Percentiles rank a stretch among this genome's conserved stretches.
These are phyloP conservation scores for Flaveria robusta DNA, from an alignment of 129 eudicot species.

Conservation along the genomic window DNA sequence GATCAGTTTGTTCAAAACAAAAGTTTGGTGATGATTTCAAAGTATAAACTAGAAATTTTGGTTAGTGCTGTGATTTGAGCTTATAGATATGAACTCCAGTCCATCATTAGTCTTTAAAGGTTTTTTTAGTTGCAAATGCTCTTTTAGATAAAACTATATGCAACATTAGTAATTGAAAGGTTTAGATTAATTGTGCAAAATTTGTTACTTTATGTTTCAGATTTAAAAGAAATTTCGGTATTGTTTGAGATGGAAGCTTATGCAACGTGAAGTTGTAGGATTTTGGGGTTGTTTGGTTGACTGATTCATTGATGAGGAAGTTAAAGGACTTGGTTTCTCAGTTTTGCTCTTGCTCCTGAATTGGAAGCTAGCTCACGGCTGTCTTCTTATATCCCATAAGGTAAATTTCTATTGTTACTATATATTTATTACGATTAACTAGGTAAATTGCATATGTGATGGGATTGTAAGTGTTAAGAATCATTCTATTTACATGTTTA, in stretches of 20 bases:
- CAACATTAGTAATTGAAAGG: slow-evolving; percentile 6
- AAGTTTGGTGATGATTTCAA: too few relatives aligned
- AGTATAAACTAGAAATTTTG: too few relatives aligned
- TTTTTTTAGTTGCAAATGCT: too few relatives aligned
- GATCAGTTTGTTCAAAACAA: too few relatives aligned
- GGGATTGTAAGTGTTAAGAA: too few relatives aligned
- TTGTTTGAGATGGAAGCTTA: slow-evolving; percentile 87
- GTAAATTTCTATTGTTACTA: slow-evolving; percentile 33
- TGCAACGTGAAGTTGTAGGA: slow-evolving; percentile 74
- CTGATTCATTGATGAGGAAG: slow-evolving; percentile 58
- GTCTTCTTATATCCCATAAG: slow-evolving; percentile 57
- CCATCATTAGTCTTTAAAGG: too few relatives aligned
- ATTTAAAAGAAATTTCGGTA: slow-evolving; percentile 75
- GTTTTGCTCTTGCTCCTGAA: slow-evolving; percentile 44
- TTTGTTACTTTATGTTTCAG: slow-evolving; percentile 36
- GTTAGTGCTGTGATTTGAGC: too few relatives aligned
- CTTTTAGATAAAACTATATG: background rate
- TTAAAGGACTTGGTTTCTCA: slow-evolving; percentile 33
- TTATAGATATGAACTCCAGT: too few relatives aligned
- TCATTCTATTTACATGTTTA: background rate
- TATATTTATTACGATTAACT: too few relatives aligned
- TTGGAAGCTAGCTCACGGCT: slow-evolving; percentile 37
- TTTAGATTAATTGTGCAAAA: slow-evolving; percentile 13
- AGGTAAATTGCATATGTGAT: too few relatives aligned
- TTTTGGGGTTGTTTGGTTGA: slow-evolving; percentile 77